phyloP scores from a whole-genome alignment of 257 asterid genomes.

The Cruciata laevipes region DNA sequence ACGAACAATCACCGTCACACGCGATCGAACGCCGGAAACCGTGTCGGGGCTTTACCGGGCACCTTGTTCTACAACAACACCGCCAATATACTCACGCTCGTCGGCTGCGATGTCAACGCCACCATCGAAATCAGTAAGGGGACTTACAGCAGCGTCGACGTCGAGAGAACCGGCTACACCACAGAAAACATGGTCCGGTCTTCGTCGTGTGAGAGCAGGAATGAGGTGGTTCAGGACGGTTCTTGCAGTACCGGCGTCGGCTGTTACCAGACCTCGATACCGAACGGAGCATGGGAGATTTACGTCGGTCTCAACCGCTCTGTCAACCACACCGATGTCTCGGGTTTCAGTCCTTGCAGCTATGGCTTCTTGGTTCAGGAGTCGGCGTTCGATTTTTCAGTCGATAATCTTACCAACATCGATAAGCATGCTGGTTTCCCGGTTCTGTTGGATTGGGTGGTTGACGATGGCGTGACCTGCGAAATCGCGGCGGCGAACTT shows the following conservation, averaged over 20 bases:
- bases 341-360: not conserved
- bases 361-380: not conserved
- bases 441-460: not conserved
- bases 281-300: not conserved
- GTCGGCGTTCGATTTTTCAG: not conserved
- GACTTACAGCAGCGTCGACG: too few species aligned
- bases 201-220: conserved; percentile 6
- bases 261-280: not conserved
- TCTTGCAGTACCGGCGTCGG: conserved; percentile 15
- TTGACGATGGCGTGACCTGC: not conserved
- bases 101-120: conserved; percentile 32
- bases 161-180: too few species aligned
- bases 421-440: not conserved
- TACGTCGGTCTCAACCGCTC: not conserved
- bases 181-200: conserved; percentile 15
- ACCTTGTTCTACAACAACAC: conserved; percentile 12
- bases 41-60: not conserved
- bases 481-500: not conserved
- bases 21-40: not conserved
- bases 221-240: conserved; percentile 7
- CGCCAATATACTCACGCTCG: conserved; percentile 19
- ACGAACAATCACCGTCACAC: too few species aligned
- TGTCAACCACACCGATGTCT: not conserved
- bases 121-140: not conserved
- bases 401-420: not conserved